Evolutionary conservation across 306 rosid genomes (phyloP).

Genomic region (Nissolia schottii): DNA sequence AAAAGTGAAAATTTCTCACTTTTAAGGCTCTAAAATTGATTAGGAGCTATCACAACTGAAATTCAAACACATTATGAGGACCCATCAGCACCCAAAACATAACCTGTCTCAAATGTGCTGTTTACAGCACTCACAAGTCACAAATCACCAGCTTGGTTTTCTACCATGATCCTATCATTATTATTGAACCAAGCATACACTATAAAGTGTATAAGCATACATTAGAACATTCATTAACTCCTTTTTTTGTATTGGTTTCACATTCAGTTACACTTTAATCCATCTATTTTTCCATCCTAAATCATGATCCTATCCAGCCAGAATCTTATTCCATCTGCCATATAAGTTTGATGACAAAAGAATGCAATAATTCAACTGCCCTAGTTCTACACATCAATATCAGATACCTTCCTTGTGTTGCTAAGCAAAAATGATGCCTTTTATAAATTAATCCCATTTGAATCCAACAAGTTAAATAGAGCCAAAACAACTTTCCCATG

Average conservation of each 20-base stretch:
- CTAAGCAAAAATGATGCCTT: not conserved
- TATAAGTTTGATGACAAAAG: not conserved
- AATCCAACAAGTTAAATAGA: not conserved
- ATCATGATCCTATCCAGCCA: not conserved
- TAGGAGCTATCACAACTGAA: too few relatives aligned
- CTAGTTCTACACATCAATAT: not conserved
- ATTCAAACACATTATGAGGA: too few relatives aligned
- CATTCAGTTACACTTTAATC: not conserved
- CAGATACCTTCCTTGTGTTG: not conserved
- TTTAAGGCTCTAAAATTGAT: too few relatives aligned
- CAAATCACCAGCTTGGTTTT: not conserved
- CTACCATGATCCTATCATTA: not conserved
- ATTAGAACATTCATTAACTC: too few relatives aligned
- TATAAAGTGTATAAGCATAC: too few relatives aligned
- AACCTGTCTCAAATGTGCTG: not conserved
- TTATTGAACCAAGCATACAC: not conserved
- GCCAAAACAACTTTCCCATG: not conserved
- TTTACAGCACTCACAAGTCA: slow-evolving; percentile 10
- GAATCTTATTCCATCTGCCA: not conserved
- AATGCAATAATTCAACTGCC: not conserved
- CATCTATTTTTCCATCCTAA: slow-evolving; percentile 3
- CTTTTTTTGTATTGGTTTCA: too few relatives aligned
- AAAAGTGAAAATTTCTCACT: too few relatives aligned
- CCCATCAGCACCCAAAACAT: not conserved
- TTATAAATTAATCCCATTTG: not conserved